Conservation (phyloP, 495 filamentous ascomycete genomes). For the Annulohypoxylon nitens region DNA sequence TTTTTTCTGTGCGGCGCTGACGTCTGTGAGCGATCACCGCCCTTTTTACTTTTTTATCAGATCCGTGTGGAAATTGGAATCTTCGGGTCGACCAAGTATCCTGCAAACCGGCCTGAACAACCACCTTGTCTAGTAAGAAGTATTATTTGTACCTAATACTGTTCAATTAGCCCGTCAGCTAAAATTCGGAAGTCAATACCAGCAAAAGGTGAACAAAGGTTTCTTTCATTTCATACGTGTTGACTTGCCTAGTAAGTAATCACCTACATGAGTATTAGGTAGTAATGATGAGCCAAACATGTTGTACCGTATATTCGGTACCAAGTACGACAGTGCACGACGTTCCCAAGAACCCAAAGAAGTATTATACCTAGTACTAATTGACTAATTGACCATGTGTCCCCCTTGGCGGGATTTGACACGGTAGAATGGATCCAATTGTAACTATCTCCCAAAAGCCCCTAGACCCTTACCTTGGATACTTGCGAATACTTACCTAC, state of each 20-base stretch:
- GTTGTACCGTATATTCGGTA: conserved; percentile 2
- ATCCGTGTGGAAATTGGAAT: conserved; percentile 35
- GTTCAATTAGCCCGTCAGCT: background rate
- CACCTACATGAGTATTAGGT: background rate
- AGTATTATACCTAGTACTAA: too few relatives aligned
- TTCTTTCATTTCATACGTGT: too few relatives aligned
- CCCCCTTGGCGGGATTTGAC: conserved; percentile 27
- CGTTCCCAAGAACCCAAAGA: background rate
- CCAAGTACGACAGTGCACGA: background rate
- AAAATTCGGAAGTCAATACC: background rate
- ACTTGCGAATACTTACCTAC: conserved; percentile 4
- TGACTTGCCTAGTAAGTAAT: too few relatives aligned
- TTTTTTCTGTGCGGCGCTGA: conserved; percentile 8
- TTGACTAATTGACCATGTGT: conserved; percentile 19
- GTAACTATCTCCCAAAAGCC: conserved; percentile 15
- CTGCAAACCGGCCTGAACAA: background rate
- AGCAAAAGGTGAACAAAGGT: background rate
- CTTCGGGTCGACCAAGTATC: conserved; percentile 6
- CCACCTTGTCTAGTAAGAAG: too few relatives aligned
- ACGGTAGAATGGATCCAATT: conserved; percentile 25
- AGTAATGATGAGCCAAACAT: conserved; percentile 9
- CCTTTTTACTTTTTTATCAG: conserved; percentile 38
- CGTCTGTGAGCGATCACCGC: conserved; percentile 37
- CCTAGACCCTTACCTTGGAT: conserved; percentile 7
- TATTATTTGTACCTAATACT: background rate